Evolutionary conservation across 1,284 basidiomycete species (phyloP).

Genomic region (Sanguinoderma infundibulare): DNA sequence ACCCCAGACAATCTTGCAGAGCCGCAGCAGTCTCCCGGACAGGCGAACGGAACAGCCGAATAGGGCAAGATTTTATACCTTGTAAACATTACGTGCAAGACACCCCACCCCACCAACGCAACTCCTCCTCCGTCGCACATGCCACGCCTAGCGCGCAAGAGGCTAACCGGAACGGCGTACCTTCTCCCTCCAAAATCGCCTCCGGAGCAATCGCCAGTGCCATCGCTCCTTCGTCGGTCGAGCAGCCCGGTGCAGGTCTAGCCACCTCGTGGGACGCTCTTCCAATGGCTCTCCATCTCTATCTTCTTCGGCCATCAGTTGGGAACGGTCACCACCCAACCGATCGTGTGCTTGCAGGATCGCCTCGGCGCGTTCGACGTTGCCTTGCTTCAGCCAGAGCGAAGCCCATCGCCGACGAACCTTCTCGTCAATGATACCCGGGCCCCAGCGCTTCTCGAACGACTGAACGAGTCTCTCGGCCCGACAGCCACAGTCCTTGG

Average conservation of each 20-base stretch:
- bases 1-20: neutral
- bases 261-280: conserved; percentile 18
- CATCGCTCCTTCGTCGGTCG: conserved; percentile 21
- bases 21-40: neutral
- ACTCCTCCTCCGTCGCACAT: conserved; percentile 1
- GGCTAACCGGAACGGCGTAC: conserved; percentile 17
- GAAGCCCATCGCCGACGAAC: conserved; percentile 61
- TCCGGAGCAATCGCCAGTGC: conserved; percentile 27
- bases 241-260: conserved; percentile 12
- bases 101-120: neutral
- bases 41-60: conserved; percentile 7
- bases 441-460: conserved; percentile 61
- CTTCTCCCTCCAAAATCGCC: conserved; percentile 22
- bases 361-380: conserved; percentile 49
- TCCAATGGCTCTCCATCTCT: conserved; percentile 27
- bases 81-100: conserved; percentile 23
- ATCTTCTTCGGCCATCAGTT: conserved; percentile 33
- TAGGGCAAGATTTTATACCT: conserved; percentile 14
- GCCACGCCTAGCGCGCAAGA: neutral
- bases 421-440: conserved; percentile 52
- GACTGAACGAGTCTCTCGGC: conserved; percentile 47
- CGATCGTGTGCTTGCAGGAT: conserved; percentile 23
- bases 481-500: conserved; percentile 53
- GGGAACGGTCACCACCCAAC: conserved; percentile 26
- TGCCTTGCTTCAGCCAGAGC: conserved; percentile 65